phyloP scores from a whole-genome alignment of 345 rosid genomes.

The Eucalyptus caleyi region DNA sequence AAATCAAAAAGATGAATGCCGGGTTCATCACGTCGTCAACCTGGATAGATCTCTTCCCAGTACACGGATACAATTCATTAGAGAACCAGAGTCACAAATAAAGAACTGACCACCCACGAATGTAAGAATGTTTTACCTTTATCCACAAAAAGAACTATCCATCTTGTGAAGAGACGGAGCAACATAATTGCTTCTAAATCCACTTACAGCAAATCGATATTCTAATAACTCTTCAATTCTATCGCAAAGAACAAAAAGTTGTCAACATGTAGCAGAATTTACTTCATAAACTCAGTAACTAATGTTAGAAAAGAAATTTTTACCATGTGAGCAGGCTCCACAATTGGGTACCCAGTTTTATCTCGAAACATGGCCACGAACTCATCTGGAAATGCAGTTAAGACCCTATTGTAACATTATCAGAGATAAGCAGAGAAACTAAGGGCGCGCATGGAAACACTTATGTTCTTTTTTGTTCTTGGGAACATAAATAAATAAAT shows the following conservation, averaged over 20 bases:
- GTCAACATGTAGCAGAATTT: background rate
- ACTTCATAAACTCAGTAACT: background rate
- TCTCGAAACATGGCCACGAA: slow-evolving; percentile 75
- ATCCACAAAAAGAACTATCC: background rate
- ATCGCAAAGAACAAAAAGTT: too few species aligned
- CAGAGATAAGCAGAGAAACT: background rate
- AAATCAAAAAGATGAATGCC: background rate
- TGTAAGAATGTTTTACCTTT: background rate
- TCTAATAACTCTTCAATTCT: background rate
- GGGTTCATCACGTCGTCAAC: background rate
- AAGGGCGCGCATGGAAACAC: too few species aligned
- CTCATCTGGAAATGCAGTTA: slow-evolving; percentile 48
- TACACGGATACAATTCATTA: background rate
- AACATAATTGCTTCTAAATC: background rate
- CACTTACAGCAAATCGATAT: background rate
- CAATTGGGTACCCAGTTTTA: slow-evolving; percentile 53
- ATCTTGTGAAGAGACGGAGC: background rate
- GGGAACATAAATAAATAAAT: too few species aligned
- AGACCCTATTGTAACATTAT: background rate
- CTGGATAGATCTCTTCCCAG: background rate
- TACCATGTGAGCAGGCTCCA: slow-evolving; percentile 98
- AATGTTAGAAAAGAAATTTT: background rate
- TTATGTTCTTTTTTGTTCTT: too few species aligned
- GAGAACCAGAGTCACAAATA: background rate
- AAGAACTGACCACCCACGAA: background rate